Evolutionary conservation across 805 yeast species (phyloP), one percentile per base, ranked within the genome.

Genomic region (Metschnikowia chrysomelidarum): DNA sequence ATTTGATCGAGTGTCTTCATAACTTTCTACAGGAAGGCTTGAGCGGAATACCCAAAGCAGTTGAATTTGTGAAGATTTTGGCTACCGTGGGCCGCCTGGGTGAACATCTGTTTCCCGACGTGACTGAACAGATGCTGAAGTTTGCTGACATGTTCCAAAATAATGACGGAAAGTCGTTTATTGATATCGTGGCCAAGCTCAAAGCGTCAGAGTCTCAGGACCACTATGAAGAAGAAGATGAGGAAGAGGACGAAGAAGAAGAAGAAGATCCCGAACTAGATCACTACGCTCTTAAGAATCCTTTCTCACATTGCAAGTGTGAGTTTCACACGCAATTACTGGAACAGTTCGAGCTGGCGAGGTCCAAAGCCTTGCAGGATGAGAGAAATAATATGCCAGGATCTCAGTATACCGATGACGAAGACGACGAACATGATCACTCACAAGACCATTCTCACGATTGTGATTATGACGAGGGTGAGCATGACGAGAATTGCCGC

Each of bases 91-190:
- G 35, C 16, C 38, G 35, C 9, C 10, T 27, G 8, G 30, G 31
- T 6, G 24, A 26, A 5, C 23, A 12, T 11, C 35, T 19, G n/a
- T 23, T 28, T 12, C 31, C 37, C 4, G 32, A 36, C 18, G 34
- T 42, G 17, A 32, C 38, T 2, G 43, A 34, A 10, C 36, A 32
- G 17, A 41, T 41, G 46, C 31, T 40, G 13, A 54, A 40, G 22
- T 60, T 88, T 27, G 93, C 95, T 1, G 94, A 87, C 46, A 94
- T 87, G 51, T 58, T 88, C 18, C 68, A 87, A 48, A 76, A 76
- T 47, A 81, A 80, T 52, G 86, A 83, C 43, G 95, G 95, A n/a
- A 73, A 74, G 44, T 75, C 79, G 26, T 85, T 87, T 44, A 72
- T 87, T 20, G 81, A 81, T 44, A 80, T 86, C 72, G 81, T 88